These are phyloP conservation scores for Schrenkiella parvula DNA, from an alignment of 345 rosid genomes.

Conservation along the genomic window DNA sequence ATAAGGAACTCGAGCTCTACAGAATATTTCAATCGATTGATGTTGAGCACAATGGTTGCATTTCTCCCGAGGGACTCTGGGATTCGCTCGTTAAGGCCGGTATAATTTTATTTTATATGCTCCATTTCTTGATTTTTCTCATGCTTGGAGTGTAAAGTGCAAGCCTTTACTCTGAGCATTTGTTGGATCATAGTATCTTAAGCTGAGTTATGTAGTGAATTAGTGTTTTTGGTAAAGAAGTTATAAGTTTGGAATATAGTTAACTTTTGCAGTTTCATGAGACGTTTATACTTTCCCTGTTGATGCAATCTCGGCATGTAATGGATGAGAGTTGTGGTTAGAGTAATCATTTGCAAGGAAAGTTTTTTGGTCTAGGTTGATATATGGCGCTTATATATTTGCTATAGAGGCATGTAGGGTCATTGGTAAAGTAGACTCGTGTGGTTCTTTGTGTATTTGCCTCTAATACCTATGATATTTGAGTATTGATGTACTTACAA, in stretches of 20 bases:
- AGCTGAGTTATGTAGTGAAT: neutral
- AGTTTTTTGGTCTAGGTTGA: neutral
- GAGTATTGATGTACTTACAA: neutral
- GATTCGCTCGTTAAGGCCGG: conserved; percentile 75
- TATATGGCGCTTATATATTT: neutral
- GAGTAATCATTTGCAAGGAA: neutral
- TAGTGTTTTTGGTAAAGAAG: neutral
- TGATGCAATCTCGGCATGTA: neutral
- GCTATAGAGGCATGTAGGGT: neutral
- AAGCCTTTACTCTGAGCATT: neutral
- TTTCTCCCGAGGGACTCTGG: conserved; percentile 68
- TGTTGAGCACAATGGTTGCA: conserved; percentile 68
- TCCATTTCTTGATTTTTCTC: neutral
- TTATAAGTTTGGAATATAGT: neutral
- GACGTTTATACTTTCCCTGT: neutral
- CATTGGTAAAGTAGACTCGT: neutral
- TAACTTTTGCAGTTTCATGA: neutral
- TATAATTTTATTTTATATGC: conserved; percentile 10
- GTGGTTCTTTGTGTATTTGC: neutral
- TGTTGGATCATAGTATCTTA: neutral
- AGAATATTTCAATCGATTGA: conserved; percentile 69
- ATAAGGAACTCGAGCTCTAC: conserved; percentile 70
- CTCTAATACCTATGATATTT: neutral
- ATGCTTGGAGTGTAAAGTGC: neutral
- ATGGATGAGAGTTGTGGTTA: neutral